Evolutionary conservation across 495 filamentous ascomycete species (phyloP).

Genomic region (Talaromyces stipitatus): DNA sequence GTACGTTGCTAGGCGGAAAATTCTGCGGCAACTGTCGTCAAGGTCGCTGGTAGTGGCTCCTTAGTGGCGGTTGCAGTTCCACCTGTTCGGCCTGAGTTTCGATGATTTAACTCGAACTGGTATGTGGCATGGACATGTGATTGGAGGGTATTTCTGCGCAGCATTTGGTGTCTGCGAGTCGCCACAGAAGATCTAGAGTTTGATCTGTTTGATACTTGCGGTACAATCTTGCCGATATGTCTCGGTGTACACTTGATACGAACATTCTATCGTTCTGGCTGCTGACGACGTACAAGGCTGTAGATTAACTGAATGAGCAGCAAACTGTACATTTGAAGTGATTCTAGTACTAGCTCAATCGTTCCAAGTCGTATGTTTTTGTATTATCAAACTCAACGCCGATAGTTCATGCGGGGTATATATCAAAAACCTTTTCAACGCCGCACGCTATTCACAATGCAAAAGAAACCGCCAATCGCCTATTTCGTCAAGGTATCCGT

Average conservation of each 20-base stretch:
- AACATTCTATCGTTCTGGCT: too few relatives aligned
- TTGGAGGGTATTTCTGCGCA: not conserved
- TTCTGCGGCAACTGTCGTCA: constrained; percentile 3
- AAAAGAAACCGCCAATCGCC: not conserved
- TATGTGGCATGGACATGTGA: not conserved
- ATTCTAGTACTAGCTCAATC: too few relatives aligned
- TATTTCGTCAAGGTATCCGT: not conserved
- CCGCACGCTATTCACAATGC: not conserved
- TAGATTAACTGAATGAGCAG: too few relatives aligned
- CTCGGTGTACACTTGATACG: too few relatives aligned
- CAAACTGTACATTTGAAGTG: too few relatives aligned
- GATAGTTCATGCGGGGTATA: constrained; percentile 1
- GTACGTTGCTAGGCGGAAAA: not conserved
- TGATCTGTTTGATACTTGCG: not conserved
- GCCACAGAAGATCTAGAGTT: not conserved
- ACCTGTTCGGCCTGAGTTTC: not conserved
- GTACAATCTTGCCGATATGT: too few relatives aligned
- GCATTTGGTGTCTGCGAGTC: not conserved
- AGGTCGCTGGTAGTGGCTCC: not conserved
- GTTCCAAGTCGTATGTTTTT: too few relatives aligned
- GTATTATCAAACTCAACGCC: not conserved
- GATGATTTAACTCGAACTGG: not conserved
- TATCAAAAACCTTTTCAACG: not conserved
- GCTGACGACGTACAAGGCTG: too few relatives aligned
- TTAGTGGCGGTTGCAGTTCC: constrained; percentile 7